Base-by-base conservation (phyloP, 257 asterid species). In the Sherardia arvensis region DNA sequence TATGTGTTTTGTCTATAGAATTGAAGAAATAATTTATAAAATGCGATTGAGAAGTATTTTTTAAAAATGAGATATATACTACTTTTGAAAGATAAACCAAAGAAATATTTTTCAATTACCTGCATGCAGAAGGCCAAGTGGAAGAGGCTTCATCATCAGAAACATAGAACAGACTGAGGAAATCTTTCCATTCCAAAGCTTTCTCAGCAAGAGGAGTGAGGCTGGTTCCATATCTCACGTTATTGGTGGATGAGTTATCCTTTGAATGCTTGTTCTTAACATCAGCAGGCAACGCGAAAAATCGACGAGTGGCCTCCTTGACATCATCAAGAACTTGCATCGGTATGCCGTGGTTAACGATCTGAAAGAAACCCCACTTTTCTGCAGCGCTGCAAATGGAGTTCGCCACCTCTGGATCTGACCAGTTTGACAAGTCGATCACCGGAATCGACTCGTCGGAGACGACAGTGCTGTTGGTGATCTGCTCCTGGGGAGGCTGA, bases 141-240 rank as follows among this genome's bases (percentile, higher is more conserved):
- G 64, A 43, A 18, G 67, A 60, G 22, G 73, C 81, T 29, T 71
- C 74, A 14, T 71, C 68, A 38, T 71, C 71, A 0, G 74, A 71
- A 30, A 71, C 73, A 29, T 75, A 70, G 56, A 71, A 75, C 14
- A 71, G 77, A 34, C 71, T 76, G 8, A 76, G 73, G 45, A 58
- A 76, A 72, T 76, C 80, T 61, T 76, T 76, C 80, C 80, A 76
- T 28, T 76, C 80, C 51, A 76, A 68, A 30, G 74, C 77, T 45
- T 68, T 76, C 64, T 67, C 80, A 3, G 74, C 77, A 33, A 27
- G 26, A 8, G 80, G 80, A 60, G 69, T 65, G 64, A 71, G 68
- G 40, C 80, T 72, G 1, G 78, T 76, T 10, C 74, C 77, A 33
- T 65, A 76, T 49, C 74, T 53, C 1, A 76, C 78, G 30, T 53